Percentiles rank a stretch among this genome's conserved stretches.
These are phyloP conservation scores for Artemisia annua DNA, from an alignment of 129 eudicot species.

Conservation along the genomic window DNA sequence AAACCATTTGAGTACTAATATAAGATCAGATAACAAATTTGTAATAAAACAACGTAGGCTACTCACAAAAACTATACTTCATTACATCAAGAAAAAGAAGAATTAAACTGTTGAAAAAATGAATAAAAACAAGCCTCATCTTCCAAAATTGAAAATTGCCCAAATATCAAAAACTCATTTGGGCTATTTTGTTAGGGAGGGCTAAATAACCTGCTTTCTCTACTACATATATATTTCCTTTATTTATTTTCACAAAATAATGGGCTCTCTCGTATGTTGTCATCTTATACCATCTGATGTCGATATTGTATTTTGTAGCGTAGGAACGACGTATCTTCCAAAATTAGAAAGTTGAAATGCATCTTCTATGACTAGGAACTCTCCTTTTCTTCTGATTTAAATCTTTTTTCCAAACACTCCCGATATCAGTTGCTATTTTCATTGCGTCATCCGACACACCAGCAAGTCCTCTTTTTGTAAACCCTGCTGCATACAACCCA, in stretches of 20 bases:
- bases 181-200: constrained; percentile 59
- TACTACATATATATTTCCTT: constrained; percentile 28
- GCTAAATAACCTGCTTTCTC: constrained; percentile 43
- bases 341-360: constrained; percentile 59
- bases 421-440: constrained; percentile 69
- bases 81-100: too few relatives aligned
- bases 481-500: constrained; percentile 84
- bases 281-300: too few relatives aligned
- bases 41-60: too few relatives aligned
- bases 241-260: background rate
- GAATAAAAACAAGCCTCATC: constrained; percentile 41
- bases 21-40: too few relatives aligned
- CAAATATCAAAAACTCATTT: constrained; percentile 40
- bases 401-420: constrained; percentile 64
- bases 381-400: constrained; percentile 55
- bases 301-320: too few relatives aligned
- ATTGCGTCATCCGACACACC: constrained; percentile 77
- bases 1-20: too few relatives aligned
- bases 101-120: background rate
- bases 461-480: constrained; percentile 83
- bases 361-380: constrained; percentile 61
- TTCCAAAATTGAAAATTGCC: constrained; percentile 46
- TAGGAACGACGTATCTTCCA: background rate
- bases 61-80: background rate
- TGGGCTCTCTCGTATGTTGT: background rate